A percentile compares a stretch with the other conserved stretches of the same genome.
Evolutionary conservation across 306 rosid genomes (phyloP).

Genomic region (Luffa acutangula): DNA sequence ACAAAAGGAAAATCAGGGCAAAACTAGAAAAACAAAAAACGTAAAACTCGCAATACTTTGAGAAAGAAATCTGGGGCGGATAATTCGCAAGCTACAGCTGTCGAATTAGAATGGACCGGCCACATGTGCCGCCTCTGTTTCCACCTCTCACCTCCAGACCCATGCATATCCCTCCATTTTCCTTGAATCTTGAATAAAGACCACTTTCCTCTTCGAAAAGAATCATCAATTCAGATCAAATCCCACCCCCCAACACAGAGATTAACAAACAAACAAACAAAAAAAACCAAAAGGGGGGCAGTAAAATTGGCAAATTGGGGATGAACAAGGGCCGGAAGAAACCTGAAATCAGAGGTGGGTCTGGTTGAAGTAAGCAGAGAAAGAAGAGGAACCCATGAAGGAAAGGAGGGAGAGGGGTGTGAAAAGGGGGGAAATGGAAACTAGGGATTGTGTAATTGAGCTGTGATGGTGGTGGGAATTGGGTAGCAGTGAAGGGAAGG

Average conservation of each 20-base stretch:
- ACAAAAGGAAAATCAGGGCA: neutral
- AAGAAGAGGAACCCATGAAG: slow-evolving; percentile 7
- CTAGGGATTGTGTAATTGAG: slow-evolving; percentile 43
- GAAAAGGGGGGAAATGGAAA: neutral
- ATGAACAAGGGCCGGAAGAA: neutral
- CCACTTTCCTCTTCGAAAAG: slow-evolving; percentile 48
- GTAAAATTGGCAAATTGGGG: slow-evolving; percentile 20
- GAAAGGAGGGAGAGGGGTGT: neutral
- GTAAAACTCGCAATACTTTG: slow-evolving; percentile 37
- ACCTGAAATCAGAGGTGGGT: slow-evolving; percentile 63
- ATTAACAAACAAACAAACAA: neutral
- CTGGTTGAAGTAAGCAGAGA: slow-evolving; percentile 21
- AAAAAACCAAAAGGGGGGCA: slow-evolving; percentile 13
- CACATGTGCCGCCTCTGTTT: slow-evolving; percentile 97
- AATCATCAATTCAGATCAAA: slow-evolving; percentile 86
- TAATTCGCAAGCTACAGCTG: slow-evolving; percentile 70
- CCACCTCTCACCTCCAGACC: slow-evolving; percentile 74
- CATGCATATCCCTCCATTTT: slow-evolving; percentile 94
- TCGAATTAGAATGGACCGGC: slow-evolving; percentile 82
- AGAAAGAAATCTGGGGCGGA: slow-evolving; percentile 41
- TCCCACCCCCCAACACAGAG: slow-evolving; percentile 21
- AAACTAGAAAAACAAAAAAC: neutral
- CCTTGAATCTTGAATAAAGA: slow-evolving; percentile 52
- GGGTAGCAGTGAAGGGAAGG: neutral
- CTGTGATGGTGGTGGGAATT: neutral